phyloP scores from a whole-genome alignment of 306 rosid genomes.

The Cucumis melo region DNA sequence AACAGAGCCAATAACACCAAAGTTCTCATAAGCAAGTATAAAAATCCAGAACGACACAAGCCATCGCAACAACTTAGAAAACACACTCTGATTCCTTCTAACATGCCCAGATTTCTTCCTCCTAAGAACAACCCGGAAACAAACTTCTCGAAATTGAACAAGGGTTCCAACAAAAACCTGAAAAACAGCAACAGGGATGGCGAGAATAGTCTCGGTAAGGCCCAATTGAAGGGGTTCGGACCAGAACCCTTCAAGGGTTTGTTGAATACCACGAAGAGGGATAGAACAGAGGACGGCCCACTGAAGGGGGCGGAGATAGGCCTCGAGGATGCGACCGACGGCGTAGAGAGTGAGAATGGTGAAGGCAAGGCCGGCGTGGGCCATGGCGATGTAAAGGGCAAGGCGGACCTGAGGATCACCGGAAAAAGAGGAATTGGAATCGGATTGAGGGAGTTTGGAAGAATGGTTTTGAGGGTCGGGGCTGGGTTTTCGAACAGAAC shows the following conservation, averaged over 20 bases:
- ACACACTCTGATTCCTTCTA: slow-evolving; percentile 30
- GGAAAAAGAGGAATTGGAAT: slow-evolving; percentile 24
- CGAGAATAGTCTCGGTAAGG: slow-evolving; percentile 74
- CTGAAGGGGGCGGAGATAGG: slow-evolving; percentile 64
- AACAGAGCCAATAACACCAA: slow-evolving; percentile 50
- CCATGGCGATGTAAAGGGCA: slow-evolving; percentile 88
- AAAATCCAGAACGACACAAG: slow-evolving; percentile 68
- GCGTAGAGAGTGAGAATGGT: slow-evolving; percentile 56
- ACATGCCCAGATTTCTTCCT: slow-evolving; percentile 29
- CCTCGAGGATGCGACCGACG: slow-evolving; percentile 58
- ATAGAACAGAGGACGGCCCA: slow-evolving; percentile 93
- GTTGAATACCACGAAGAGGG: slow-evolving; percentile 71
- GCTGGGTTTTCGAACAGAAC: slow-evolving; percentile 37
- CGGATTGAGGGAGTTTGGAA: slow-evolving; percentile 16
- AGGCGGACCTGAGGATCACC: slow-evolving; percentile 84
- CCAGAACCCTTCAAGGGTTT: slow-evolving; percentile 67
- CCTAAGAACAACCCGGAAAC: slow-evolving; percentile 27
- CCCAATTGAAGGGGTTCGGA: slow-evolving; percentile 55
- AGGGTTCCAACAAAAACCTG: slow-evolving; percentile 65
- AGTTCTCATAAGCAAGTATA: slow-evolving; percentile 50
- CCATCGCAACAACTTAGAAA: slow-evolving; percentile 61
- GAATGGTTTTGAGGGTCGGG: slow-evolving; percentile 13
- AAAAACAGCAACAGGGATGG: slow-evolving; percentile 59
- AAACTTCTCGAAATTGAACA: slow-evolving; percentile 53
- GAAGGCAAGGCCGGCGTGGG: slow-evolving; percentile 76